These are phyloP conservation scores for Aspergillus fructus DNA, from an alignment of 2,329 filamentous ascomycete genomes.

Conservation along the genomic window DNA sequence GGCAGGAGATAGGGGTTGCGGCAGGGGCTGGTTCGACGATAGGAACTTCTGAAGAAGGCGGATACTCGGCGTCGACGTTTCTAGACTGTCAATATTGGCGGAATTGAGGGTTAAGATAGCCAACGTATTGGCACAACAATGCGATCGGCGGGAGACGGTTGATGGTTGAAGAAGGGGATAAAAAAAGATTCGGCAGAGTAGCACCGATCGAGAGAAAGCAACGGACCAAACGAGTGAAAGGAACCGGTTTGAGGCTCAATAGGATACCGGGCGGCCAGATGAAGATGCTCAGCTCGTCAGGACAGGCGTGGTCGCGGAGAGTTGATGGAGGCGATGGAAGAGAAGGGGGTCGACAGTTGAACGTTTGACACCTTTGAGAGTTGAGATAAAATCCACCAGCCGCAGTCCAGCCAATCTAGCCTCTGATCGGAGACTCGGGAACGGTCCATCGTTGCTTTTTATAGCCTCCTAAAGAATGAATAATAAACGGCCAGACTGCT, in stretches of 20 bases:
- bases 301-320: neutral
- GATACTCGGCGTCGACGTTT: neutral
- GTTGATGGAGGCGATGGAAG: neutral
- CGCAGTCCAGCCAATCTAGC: constrained; percentile 10
- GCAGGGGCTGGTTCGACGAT: neutral
- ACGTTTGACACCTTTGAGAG: constrained; percentile 6
- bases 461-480: neutral
- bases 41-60: neutral
- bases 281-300: neutral
- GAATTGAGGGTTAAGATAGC: neutral
- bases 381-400: constrained; percentile 8
- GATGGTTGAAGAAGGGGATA: neutral
- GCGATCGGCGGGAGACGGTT: neutral
- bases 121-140: neutral
- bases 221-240: constrained; percentile 15
- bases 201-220: constrained; percentile 9
- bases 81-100: neutral
- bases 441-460: constrained; percentile 8
- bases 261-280: constrained; percentile 1
- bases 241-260: constrained; percentile 11
- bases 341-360: constrained; percentile 3
- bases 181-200: constrained; percentile 6
- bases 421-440: constrained; percentile 4
- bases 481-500: neutral
- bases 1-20: constrained; percentile 3